Evolutionary conservation across 352 stramenopile genomes (phyloP).

Genomic region (Phytophthora kernoviae): DNA sequence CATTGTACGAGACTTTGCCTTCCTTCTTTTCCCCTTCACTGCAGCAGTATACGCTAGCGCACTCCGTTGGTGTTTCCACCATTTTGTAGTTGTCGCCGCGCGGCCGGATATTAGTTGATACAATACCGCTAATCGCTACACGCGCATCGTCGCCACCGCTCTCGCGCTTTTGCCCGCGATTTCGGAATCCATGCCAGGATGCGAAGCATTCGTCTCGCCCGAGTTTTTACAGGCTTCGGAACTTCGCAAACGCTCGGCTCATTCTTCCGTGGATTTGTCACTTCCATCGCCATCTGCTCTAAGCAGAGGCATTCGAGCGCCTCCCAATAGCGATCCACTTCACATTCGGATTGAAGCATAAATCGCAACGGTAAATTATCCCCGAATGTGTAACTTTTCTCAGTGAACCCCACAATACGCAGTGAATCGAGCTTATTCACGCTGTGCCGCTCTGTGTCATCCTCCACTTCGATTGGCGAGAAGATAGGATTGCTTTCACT

Average conservation of each 20-base stretch:
- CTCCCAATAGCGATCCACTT: slow-evolving; percentile 79
- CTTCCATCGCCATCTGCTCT: slow-evolving; percentile 83
- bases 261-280: slow-evolving; percentile 55
- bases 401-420: slow-evolving; percentile 62
- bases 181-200: slow-evolving; percentile 79
- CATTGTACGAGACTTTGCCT: not conserved
- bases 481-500: slow-evolving; percentile 7
- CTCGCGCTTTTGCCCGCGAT: slow-evolving; percentile 39
- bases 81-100: slow-evolving; percentile 28
- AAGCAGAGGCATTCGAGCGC: slow-evolving; percentile 79
- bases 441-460: slow-evolving; percentile 12
- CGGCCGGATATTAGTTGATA: slow-evolving; percentile 54
- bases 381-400: slow-evolving; percentile 76
- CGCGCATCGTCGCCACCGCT: slow-evolving; percentile 7
- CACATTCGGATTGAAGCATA: slow-evolving; percentile 35
- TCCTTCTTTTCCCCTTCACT: slow-evolving; percentile 25
- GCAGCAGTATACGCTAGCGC: slow-evolving; percentile 1
- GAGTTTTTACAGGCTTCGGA: slow-evolving; percentile 64
- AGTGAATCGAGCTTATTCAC: slow-evolving; percentile 41
- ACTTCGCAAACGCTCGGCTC: slow-evolving; percentile 61
- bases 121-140: slow-evolving; percentile 60
- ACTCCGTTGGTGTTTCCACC: not conserved
- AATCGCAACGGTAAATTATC: slow-evolving; percentile 64
- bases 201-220: slow-evolving; percentile 66
- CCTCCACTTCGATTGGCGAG: slow-evolving; percentile 3